These are phyloP conservation scores for Lyophyllum shimeji DNA, from an alignment of 768 basidiomycete genomes.

Conservation along the genomic window DNA sequence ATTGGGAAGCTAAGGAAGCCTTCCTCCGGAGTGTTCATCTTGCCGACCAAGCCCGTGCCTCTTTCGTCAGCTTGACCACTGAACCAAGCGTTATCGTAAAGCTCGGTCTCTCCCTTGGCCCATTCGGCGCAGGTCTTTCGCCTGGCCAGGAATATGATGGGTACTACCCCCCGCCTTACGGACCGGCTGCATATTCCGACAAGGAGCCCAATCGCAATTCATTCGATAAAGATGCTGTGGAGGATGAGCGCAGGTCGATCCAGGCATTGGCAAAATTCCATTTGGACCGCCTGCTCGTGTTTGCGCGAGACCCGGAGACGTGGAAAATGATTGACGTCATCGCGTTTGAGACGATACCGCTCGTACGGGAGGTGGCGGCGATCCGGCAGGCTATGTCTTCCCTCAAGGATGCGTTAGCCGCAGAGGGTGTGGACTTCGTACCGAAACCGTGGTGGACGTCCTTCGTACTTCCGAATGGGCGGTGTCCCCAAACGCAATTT, in stretches of 20 bases:
- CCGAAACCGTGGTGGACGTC: slow-evolving; percentile 77
- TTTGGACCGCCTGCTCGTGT: slow-evolving; percentile 55
- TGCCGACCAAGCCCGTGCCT: slow-evolving; percentile 45
- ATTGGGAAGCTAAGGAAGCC: slow-evolving; percentile 38
- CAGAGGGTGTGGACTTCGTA: not conserved
- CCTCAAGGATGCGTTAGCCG: slow-evolving; percentile 27
- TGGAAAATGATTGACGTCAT: slow-evolving; percentile 63
- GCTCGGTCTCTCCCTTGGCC: slow-evolving; percentile 72
- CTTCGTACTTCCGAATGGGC: slow-evolving; percentile 56
- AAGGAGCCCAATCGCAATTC: slow-evolving; percentile 39
- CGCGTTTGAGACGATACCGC: slow-evolving; percentile 79
- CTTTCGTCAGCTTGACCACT: slow-evolving; percentile 19
- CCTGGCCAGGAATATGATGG: slow-evolving; percentile 76
- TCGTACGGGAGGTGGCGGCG: slow-evolving; percentile 62
- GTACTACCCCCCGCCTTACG: slow-evolving; percentile 74
- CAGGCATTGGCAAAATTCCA: slow-evolving; percentile 63
- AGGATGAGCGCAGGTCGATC: slow-evolving; percentile 39
- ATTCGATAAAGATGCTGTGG: slow-evolving; percentile 30
- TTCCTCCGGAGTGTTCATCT: slow-evolving; percentile 56
- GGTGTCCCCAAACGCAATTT: slow-evolving; percentile 38
- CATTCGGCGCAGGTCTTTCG: slow-evolving; percentile 65
- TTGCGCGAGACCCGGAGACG: slow-evolving; percentile 41
- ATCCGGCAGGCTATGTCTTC: slow-evolving; percentile 58
- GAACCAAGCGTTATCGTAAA: slow-evolving; percentile 31
- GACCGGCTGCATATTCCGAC: slow-evolving; percentile 46